These are phyloP conservation scores for Chaetomiaceae sp. DNA, from an alignment of 2,329 filamentous ascomycete species.

Conservation along the genomic window DNA sequence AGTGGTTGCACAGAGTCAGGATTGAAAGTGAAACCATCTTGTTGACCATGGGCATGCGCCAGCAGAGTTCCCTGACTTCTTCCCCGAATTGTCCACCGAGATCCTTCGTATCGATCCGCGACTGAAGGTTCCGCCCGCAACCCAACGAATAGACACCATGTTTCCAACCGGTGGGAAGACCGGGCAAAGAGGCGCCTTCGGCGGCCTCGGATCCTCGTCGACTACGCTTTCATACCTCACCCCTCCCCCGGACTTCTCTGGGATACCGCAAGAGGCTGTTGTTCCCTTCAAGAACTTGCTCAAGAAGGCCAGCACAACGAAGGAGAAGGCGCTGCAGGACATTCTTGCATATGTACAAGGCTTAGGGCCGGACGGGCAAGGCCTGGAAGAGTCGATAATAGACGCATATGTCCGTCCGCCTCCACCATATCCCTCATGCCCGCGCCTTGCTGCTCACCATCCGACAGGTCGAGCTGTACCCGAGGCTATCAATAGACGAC, in stretches of 20 bases:
- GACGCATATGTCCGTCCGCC: slow-evolving; percentile 72
- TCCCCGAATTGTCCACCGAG: neutral
- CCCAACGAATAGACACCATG: neutral
- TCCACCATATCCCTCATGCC: slow-evolving; percentile 4
- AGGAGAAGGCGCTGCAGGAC: slow-evolving; percentile 84
- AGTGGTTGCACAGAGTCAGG: too few species aligned
- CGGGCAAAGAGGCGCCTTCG: slow-evolving; percentile 28
- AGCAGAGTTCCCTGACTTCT: too few species aligned
- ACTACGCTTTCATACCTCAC: slow-evolving; percentile 74
- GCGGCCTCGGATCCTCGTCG: slow-evolving; percentile 36
- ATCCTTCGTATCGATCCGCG: neutral
- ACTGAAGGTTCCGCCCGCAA: neutral
- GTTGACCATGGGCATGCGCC: too few species aligned
- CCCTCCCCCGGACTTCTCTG: slow-evolving; percentile 74
- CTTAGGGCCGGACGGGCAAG: slow-evolving; percentile 50
- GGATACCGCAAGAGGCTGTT: slow-evolving; percentile 72
- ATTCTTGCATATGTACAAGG: slow-evolving; percentile 58
- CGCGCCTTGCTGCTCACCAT: slow-evolving; percentile 22
- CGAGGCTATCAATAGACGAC: slow-evolving; percentile 84
- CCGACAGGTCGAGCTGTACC: slow-evolving; percentile 71
- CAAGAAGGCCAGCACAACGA: slow-evolving; percentile 91
- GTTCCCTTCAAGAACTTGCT: slow-evolving; percentile 88
- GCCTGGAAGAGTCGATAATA: slow-evolving; percentile 73
- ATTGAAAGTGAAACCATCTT: too few species aligned
- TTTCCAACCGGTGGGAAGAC: neutral